Percentiles rank a stretch among this genome's conserved stretches.
These are phyloP conservation scores for Sanghuangporus weigelae DNA, from an alignment of 1,284 basidiomycete species.

Conservation along the genomic window DNA sequence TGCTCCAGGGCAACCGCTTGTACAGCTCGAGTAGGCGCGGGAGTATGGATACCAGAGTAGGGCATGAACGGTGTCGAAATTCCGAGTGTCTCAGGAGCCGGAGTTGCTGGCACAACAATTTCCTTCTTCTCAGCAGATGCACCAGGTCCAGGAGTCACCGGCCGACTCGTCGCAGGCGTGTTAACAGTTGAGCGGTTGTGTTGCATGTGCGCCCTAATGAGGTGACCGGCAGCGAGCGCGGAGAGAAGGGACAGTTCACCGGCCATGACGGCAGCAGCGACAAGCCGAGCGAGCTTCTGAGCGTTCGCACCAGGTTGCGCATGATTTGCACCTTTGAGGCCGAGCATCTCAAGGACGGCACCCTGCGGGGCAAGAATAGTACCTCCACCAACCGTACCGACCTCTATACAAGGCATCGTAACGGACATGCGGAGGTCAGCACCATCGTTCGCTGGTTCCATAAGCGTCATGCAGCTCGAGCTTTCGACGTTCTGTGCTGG, in stretches of 20 bases:
- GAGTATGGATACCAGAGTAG: slow-evolving; percentile 18
- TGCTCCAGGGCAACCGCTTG: background rate
- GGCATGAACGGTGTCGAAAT: slow-evolving; percentile 10
- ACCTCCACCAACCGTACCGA: slow-evolving; percentile 94
- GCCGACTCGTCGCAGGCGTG: slow-evolving; percentile 60
- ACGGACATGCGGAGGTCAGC: slow-evolving; percentile 89
- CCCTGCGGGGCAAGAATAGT: slow-evolving; percentile 87
- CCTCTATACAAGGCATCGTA: slow-evolving; percentile 95
- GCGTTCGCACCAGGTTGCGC: slow-evolving; percentile 84
- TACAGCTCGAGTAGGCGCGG: slow-evolving; percentile 6
- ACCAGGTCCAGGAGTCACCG: slow-evolving; percentile 51
- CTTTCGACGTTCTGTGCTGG: slow-evolving; percentile 99
- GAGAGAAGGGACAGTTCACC: slow-evolving; percentile 87
- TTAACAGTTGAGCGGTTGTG: slow-evolving; percentile 72
- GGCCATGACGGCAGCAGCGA: slow-evolving; percentile 90
- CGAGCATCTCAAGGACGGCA: slow-evolving; percentile 90
- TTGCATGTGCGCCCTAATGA: slow-evolving; percentile 86
- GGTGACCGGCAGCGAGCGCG: slow-evolving; percentile 87
- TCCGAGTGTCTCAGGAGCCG: slow-evolving; percentile 4
- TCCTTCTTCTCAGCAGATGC: background rate
- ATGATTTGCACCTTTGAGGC: slow-evolving; percentile 80
- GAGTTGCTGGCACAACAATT: slow-evolving; percentile 1
- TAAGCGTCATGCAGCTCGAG: slow-evolving; percentile 96
- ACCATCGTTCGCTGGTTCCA: slow-evolving; percentile 94
- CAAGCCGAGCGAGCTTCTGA: slow-evolving; percentile 80